A percentile compares a stretch with the other conserved stretches of the same genome.
These are phyloP conservation scores for Maudiozyma bulderi DNA, from an alignment of 805 yeast genomes.

Conservation along the genomic window DNA sequence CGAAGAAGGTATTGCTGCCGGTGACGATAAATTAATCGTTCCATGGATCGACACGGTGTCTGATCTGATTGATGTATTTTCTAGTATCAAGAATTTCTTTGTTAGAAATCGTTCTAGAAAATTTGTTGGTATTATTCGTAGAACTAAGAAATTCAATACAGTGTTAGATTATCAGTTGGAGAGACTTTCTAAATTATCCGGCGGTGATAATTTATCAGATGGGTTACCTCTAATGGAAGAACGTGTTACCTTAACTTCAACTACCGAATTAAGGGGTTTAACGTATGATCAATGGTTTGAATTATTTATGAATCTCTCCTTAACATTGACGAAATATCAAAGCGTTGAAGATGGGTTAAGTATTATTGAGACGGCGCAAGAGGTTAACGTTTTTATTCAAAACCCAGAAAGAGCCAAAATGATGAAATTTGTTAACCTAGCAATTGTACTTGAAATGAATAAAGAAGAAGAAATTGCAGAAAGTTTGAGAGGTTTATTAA, in stretches of 20 bases:
- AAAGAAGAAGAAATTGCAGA: conserved; percentile 49
- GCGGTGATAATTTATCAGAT: conserved; percentile 37
- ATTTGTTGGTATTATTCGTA: conserved; percentile 57
- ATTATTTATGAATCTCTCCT: conserved; percentile 68
- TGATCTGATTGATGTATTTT: conserved; percentile 74
- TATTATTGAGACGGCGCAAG: conserved; percentile 63
- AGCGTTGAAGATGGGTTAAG: conserved; percentile 54
- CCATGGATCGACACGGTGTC: conserved; percentile 81
- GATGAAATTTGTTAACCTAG: conserved; percentile 56
- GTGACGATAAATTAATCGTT: conserved; percentile 51
- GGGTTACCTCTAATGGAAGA: conserved; percentile 32
- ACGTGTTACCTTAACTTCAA: conserved; percentile 38
- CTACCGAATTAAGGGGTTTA: conserved; percentile 62
- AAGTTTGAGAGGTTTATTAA: conserved; percentile 52
- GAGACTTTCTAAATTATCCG: conserved; percentile 55
- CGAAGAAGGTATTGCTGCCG: conserved; percentile 37
- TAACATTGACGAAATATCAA: conserved; percentile 54
- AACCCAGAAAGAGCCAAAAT: conserved; percentile 50
- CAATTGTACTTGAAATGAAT: conserved; percentile 39
- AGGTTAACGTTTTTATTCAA: conserved; percentile 68
- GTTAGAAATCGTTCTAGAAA: conserved; percentile 63
- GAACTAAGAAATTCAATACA: conserved; percentile 51
- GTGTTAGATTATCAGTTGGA: conserved; percentile 66
- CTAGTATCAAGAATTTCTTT: conserved; percentile 67
- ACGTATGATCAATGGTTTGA: conserved; percentile 76